Percentiles rank a stretch among this genome's conserved stretches.
These are phyloP conservation scores for Eucalyptus globulus DNA, from an alignment of 345 rosid genomes.

Conservation along the genomic window DNA sequence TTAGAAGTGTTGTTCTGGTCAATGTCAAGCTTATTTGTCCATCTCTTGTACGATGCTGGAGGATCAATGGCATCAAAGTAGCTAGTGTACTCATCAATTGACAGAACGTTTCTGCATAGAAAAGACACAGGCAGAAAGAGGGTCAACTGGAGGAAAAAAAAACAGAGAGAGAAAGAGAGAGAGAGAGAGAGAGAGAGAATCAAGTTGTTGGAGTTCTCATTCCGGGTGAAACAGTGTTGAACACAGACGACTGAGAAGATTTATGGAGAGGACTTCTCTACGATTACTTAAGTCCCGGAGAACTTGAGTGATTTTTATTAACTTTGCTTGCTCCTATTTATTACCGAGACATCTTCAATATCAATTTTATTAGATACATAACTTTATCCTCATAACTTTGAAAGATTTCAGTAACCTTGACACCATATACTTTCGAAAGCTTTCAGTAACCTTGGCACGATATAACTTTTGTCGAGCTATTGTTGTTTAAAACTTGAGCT, in stretches of 20 bases:
- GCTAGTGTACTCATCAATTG: conserved; percentile 70
- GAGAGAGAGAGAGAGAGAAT: neutral
- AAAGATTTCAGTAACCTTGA: too few species aligned
- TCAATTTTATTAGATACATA: neutral
- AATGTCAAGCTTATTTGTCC: conserved; percentile 17
- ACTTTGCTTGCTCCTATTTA: neutral
- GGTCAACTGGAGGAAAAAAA: neutral
- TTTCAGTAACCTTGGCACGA: too few species aligned
- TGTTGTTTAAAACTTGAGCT: neutral
- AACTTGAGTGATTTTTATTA: neutral
- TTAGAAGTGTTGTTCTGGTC: neutral
- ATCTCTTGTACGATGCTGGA: conserved; percentile 19
- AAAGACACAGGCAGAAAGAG: neutral
- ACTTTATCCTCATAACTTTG: neutral
- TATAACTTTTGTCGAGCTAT: too few species aligned
- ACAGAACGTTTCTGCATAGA: conserved; percentile 57
- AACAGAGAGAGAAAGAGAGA: neutral
- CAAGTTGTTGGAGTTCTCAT: neutral
- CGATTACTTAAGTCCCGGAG: neutral
- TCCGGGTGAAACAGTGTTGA: neutral
- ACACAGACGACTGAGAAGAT: neutral
- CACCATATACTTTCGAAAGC: too few species aligned
- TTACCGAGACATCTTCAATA: neutral
- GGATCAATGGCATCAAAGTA: conserved; percentile 26
- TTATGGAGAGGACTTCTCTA: neutral